phyloP scores from a whole-genome alignment of 1,284 basidiomycete genomes.

The Crucibulum parvulum region DNA sequence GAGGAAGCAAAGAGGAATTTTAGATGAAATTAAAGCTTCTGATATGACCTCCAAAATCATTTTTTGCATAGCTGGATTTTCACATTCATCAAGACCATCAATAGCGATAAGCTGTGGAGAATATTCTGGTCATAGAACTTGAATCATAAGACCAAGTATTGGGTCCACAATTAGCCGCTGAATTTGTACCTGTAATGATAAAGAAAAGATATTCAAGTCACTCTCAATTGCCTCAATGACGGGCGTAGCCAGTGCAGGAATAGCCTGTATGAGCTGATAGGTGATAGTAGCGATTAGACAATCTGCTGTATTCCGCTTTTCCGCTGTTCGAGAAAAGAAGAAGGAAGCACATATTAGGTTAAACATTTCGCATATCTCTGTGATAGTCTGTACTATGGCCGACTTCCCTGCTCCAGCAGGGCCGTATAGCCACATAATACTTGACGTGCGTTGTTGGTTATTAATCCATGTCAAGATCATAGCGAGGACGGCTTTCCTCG shows the following conservation, averaged over 20 bases:
- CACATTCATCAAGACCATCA: conserved; percentile 13
- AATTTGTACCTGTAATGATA: not conserved
- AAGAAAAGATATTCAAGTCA: not conserved
- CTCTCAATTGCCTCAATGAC: conserved; percentile 5
- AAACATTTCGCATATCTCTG: not conserved
- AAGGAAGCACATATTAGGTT: not conserved
- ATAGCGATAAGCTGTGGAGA: not conserved
- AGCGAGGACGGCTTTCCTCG: not conserved
- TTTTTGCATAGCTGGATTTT: not conserved
- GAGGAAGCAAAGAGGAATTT: conserved; percentile 7
- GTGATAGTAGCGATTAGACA: not conserved
- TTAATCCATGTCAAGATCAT: not conserved
- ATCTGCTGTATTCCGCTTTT: not conserved
- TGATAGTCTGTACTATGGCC: not conserved
- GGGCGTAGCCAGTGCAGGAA: not conserved
- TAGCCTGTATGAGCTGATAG: not conserved
- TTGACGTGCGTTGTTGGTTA: not conserved
- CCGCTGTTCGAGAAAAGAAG: not conserved
- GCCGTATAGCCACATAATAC: not conserved
- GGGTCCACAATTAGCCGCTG: not conserved
- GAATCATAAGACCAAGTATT: not conserved
- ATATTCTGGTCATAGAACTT: not conserved
- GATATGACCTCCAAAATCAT: conserved; percentile 1
- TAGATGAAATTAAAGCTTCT: not conserved
- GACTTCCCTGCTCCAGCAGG: not conserved